A percentile compares a stretch with the other conserved stretches of the same genome.
These are phyloP conservation scores for Combretum micranthum DNA, from an alignment of 345 rosid genomes.

Conservation along the genomic window DNA sequence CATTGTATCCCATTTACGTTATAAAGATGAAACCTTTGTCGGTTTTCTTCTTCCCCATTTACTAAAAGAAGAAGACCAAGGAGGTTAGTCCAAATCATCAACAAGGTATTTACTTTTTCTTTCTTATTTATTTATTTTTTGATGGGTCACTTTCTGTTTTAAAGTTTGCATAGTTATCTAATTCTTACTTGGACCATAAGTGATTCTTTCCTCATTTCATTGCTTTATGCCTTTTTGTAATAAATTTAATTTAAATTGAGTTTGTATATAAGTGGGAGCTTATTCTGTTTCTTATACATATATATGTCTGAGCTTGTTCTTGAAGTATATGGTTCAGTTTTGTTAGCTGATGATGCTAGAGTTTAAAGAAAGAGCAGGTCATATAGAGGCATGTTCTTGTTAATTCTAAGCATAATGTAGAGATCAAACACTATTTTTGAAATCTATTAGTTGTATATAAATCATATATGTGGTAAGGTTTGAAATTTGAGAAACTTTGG, in stretches of 20 bases:
- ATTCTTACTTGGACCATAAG: constrained; percentile 65
- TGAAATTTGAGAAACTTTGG: no score
- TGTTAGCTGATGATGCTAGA: not conserved
- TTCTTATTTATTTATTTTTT: constrained; percentile 5
- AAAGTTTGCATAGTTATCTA: constrained; percentile 4
- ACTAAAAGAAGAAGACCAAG: constrained; percentile 55
- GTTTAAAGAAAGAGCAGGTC: no score
- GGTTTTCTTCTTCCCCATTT: constrained; percentile 33
- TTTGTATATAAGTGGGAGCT: constrained; percentile 6
- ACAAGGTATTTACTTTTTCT: constrained; percentile 17
- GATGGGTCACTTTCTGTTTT: constrained; percentile 23
- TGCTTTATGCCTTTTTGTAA: constrained; percentile 6
- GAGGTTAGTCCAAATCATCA: constrained; percentile 23
- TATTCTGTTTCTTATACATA: not conserved
- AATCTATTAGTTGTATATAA: no score
- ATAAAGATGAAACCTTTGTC: constrained; percentile 18
- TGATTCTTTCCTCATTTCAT: constrained; percentile 47
- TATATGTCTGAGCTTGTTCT: not conserved
- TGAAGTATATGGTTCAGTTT: not conserved
- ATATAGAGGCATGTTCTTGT: no score
- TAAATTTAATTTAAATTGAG: constrained; percentile 6
- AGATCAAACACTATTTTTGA: no score
- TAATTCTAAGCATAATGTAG: no score
- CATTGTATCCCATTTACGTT: constrained; percentile 31
- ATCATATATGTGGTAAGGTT: no score